These are phyloP conservation scores for Apostasia ramifera DNA, from an alignment of 106 monocot genomes.

Conservation along the genomic window DNA sequence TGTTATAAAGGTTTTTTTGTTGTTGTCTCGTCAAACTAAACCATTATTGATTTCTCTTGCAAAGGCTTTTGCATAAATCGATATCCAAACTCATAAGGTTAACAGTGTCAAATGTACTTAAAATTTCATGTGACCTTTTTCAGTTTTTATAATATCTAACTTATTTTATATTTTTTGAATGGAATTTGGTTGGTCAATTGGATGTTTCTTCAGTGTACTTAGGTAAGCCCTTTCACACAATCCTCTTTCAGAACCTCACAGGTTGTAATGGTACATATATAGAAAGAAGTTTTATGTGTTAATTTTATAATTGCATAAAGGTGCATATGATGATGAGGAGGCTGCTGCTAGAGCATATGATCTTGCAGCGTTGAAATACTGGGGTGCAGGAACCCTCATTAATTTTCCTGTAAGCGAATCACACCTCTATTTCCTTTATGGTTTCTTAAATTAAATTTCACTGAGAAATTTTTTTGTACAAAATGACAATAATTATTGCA, in stretches of 20 bases:
- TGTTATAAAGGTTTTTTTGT: too few relatives aligned
- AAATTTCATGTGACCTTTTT: not conserved
- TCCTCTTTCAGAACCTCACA: not conserved
- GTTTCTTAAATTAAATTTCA: conserved; percentile 5
- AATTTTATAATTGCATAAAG: conserved; percentile 27
- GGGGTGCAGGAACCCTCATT: conserved; percentile 97
- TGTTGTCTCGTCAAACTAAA: too few relatives aligned
- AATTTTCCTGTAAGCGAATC: conserved; percentile 86
- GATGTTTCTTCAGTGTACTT: conserved; percentile 60
- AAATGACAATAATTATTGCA: not conserved
- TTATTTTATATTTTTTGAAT: conserved; percentile 30
- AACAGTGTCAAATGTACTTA: not conserved
- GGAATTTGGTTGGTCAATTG: conserved; percentile 15
- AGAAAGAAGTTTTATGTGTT: not conserved
- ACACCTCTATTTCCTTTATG: not conserved
- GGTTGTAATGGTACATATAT: not conserved
- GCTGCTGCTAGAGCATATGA: conserved; percentile 99
- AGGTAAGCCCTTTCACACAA: conserved; percentile 32
- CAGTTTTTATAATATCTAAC: conserved; percentile 10
- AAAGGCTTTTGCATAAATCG: too few relatives aligned
- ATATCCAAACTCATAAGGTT: too few relatives aligned
- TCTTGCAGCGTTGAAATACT: conserved; percentile 97
- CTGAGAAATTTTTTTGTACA: not conserved
- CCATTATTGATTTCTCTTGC: too few relatives aligned
- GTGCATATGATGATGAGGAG: conserved; percentile 99